Base-by-base conservation (phyloP, 2,329 filamentous ascomycete species). In the Phyllosticta ampelicida region DNA sequence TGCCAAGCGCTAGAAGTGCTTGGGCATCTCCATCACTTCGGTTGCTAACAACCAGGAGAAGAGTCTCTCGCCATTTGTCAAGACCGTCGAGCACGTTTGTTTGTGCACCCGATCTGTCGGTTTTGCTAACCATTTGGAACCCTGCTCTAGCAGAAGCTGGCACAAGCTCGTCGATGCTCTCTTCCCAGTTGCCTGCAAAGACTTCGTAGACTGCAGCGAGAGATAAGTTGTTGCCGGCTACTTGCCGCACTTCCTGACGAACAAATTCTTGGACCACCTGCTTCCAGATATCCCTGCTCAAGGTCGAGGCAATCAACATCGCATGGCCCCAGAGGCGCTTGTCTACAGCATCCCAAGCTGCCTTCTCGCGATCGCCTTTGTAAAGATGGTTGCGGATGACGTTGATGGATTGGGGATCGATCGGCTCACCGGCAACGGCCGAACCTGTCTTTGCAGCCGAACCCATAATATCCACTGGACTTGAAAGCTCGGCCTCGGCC, bases 271-370 rank as follows among this genome's bases (percentile, higher is more conserved):
- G 90, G 0, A 90, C 84, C 23, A 99, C 91, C 68, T 95, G 89
- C 70, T 90, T 95, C 81, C 95, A 97, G 2, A 95, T 78, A 5
- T 79, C 76, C 51, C 77, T 79, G 20, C 89, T 87, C 53, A 88
- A 78, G 1, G 89, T 94, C 6, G 73, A 95, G 71, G 94, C 87
- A 36, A 99, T 86, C 19, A 99, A 78, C 80, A 99, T 87, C 2
- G 94, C 95, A 71, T 99, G 95, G 1, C 90, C 94, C 95, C 95
- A 99, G 2, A 99, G 77, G 53, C 91, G 84, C 70, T 91, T 90
- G 70, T 99, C 94, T 29, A 90, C 92, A 4, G 94, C 91, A 62
- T 87, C 80, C 92, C 92, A 97, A 0, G 95, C 88, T 5, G 94
- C 94, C 64, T 91, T 89, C 67, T 96, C 90, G 20, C 90, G 83